phyloP scores from a whole-genome alignment of 2,329 filamentous ascomycete species.

The Xylariales sp. region DNA sequence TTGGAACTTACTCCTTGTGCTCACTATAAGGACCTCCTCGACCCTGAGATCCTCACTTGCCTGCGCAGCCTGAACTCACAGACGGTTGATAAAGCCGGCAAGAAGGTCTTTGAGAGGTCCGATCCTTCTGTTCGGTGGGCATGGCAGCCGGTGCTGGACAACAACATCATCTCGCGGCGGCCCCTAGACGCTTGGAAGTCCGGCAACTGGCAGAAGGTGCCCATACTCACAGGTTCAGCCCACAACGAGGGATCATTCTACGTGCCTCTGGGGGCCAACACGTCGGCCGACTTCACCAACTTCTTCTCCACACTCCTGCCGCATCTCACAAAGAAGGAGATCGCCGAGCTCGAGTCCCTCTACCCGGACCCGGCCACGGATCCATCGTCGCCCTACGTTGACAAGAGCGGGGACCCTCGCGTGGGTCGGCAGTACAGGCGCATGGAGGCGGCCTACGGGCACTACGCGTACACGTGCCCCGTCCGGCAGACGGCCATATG shows the following conservation, averaged over 20 bases:
- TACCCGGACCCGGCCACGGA: slow-evolving; percentile 7
- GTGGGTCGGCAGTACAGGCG: slow-evolving; percentile 3
- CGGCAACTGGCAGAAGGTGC: slow-evolving; percentile 25
- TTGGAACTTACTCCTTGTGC: slow-evolving; percentile 22
- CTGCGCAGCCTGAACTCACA: slow-evolving; percentile 18
- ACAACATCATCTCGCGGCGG: slow-evolving; percentile 21
- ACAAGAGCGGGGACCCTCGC: background rate
- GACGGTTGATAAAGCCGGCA: slow-evolving; percentile 19
- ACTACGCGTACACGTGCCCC: slow-evolving; percentile 7
- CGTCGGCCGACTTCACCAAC: slow-evolving; percentile 14
- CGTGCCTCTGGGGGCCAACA: slow-evolving; percentile 12
- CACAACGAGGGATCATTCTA: slow-evolving; percentile 26
- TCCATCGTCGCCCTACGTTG: slow-evolving; percentile 4
- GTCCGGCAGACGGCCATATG: slow-evolving; percentile 8
- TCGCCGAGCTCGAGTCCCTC: slow-evolving; percentile 2
- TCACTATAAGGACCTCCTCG: slow-evolving; percentile 16
- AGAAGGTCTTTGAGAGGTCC: slow-evolving; percentile 20
- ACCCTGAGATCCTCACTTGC: slow-evolving; percentile 19
- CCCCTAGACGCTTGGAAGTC: slow-evolving; percentile 26
- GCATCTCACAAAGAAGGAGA: slow-evolving; percentile 4
- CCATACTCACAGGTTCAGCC: slow-evolving; percentile 22
- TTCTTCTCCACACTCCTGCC: slow-evolving; percentile 24
- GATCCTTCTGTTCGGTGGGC: slow-evolving; percentile 25
- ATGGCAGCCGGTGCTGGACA: slow-evolving; percentile 26
- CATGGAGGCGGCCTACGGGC: slow-evolving; percentile 4